phyloP scores from a whole-genome alignment of 1,139 yeast species.

The Suhomyces atakaporum region DNA sequence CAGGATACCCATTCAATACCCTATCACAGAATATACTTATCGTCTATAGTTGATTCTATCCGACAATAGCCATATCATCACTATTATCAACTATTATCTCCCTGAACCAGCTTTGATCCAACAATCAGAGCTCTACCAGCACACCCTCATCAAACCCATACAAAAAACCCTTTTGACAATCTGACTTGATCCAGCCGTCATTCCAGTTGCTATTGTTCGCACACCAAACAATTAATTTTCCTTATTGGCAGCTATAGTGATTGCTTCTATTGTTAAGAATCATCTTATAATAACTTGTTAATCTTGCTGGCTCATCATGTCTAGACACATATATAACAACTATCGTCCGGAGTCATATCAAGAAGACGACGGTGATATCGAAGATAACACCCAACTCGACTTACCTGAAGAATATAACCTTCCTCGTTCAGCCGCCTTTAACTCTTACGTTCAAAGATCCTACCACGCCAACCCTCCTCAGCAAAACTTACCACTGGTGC shows the following conservation, averaged over 20 bases:
- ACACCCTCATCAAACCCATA: too few relatives aligned
- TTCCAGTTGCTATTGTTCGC: background rate
- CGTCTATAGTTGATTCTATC: too few relatives aligned
- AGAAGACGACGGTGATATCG: slow-evolving; percentile 14
- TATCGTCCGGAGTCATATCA: slow-evolving; percentile 4
- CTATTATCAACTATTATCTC: background rate
- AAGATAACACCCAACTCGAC: slow-evolving; percentile 11
- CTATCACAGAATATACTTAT: too few relatives aligned
- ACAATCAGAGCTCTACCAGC: slow-evolving; percentile 2
- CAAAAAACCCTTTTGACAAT: too few relatives aligned
- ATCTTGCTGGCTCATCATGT: slow-evolving; percentile 9
- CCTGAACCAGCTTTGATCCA: background rate
- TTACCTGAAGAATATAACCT: slow-evolving; percentile 11
- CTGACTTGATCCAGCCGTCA: too few relatives aligned
- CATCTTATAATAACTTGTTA: too few relatives aligned
- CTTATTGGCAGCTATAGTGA: background rate
- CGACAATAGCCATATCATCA: too few relatives aligned
- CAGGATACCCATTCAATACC: too few relatives aligned
- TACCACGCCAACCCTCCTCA: slow-evolving; percentile 9
- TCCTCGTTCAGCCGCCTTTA: slow-evolving; percentile 12
- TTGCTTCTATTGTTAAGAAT: too few relatives aligned
- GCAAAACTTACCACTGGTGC: slow-evolving; percentile 1
- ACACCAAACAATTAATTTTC: background rate
- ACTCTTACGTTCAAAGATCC: slow-evolving; percentile 12
- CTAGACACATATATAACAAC: slow-evolving; percentile 11